Percentiles rank a stretch among this genome's conserved stretches.
Evolutionary conservation across 2,329 filamentous ascomycete species (phyloP).

Genomic region (Talaromyces pinophilus): DNA sequence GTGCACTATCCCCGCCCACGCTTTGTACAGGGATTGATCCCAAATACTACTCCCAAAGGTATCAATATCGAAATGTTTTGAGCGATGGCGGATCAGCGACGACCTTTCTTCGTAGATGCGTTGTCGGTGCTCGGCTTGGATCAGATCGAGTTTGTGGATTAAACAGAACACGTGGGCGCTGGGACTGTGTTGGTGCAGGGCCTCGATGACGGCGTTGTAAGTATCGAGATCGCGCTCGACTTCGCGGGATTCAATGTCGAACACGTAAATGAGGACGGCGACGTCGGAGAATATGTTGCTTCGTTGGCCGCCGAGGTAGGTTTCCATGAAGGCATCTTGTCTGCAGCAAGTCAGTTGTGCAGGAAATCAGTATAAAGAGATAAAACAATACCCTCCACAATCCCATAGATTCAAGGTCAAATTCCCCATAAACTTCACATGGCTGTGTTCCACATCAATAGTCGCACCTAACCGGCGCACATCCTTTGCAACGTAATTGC

Average conservation of each 20-base stretch:
- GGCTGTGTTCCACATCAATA: conserved; percentile 96
- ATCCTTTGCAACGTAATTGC: conserved; percentile 96
- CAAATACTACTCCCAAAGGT: conserved; percentile 96
- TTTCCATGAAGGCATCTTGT: conserved; percentile 98
- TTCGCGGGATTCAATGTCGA: conserved; percentile 95
- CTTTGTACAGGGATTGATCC: conserved; percentile 97
- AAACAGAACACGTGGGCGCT: conserved; percentile 86
- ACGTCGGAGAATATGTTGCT: conserved; percentile 96
- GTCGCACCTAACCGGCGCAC: conserved; percentile 90
- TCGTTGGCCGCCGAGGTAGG: conserved; percentile 93
- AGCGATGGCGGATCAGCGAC: conserved; percentile 73
- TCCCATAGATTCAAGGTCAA: conserved; percentile 98
- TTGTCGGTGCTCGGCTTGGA: conserved; percentile 76
- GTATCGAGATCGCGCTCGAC: conserved; percentile 90
- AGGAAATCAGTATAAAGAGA: background rate
- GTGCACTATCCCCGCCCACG: conserved; percentile 98
- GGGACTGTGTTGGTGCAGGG: conserved; percentile 80
- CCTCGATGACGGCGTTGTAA: conserved; percentile 86
- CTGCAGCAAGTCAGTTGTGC: conserved; percentile 45
- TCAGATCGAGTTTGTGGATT: conserved; percentile 98
- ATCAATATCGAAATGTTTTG: conserved; percentile 71
- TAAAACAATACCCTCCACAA: conserved; percentile 72
- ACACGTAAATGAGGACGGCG: conserved; percentile 97
- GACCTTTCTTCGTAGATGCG: conserved; percentile 83
- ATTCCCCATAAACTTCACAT: conserved; percentile 98